Base-by-base conservation (phyloP, 2,329 filamentous ascomycete genomes). In the Thelonectria blattea region DNA sequence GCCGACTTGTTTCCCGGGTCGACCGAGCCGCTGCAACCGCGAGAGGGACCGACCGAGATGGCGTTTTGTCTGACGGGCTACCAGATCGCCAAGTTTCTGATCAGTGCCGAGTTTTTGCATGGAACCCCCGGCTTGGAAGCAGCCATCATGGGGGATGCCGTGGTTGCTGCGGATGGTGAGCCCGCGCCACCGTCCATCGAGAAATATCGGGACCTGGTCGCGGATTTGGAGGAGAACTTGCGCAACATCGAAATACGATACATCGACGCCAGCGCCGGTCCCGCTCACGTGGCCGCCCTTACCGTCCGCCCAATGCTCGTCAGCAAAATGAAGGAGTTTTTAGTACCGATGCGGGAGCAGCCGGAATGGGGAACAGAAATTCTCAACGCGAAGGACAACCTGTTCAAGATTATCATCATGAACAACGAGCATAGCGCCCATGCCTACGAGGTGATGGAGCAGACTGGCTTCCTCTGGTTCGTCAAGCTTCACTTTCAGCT, bases 21-120 rank as follows among this genome's bases (percentile, higher is more conserved):
- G 34, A 80, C 78, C 8, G 80, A 84, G 55, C 80, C 82, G 0
- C 71, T 86, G 2, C 77, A 80, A 45, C 76, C 82, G 12, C 80
- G 80, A 18, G 82, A 86, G 2, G 84, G 84, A 0, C 84, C 85
- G 3, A 88, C 85, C 0, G 85, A 88, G 61, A 88, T 88, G 85
- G 82, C 83, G 1, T 85, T 86, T 61, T 80, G 80, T 61, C 67
- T 87, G 32, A 72, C 86, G 10, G 74, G 78, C 5, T 82, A 80
- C 72, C 80, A 82, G 49, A 75, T 87, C 3, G 79, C 79, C 45
- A 78, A 78, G 34, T 82, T 85, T 60, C 75, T 86, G 58, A 72
- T 82, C 18, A 76, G 74, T 2, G 78, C 80, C 5, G 79, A 80
- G 30, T 70, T 72, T 12, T 70, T 73, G 10, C 72, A 75, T 15